Evolutionary conservation across 768 basidiomycete genomes (phyloP).

Genomic region (Sporobolomyces phaffii): DNA sequence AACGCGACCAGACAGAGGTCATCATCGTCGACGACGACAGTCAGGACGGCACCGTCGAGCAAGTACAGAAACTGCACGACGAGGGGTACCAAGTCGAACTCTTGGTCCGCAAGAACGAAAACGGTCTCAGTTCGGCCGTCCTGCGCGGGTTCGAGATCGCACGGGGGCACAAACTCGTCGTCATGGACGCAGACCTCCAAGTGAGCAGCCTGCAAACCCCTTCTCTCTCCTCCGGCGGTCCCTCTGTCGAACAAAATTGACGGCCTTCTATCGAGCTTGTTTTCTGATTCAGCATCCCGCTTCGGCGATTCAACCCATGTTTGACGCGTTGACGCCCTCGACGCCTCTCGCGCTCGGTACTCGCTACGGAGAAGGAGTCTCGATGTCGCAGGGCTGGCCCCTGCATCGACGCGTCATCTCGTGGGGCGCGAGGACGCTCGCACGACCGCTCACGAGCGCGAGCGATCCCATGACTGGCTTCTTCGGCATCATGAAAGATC

Average conservation of each 20-base stretch:
- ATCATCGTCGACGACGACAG: constrained; percentile 43
- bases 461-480: constrained; percentile 44
- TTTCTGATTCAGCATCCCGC: constrained; percentile 41
- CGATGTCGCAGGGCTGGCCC: constrained; percentile 43
- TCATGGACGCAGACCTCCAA: constrained; percentile 44
- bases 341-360: constrained; percentile 42
- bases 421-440: constrained; percentile 41
- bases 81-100: constrained; percentile 41
- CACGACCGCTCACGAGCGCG: constrained; percentile 41
- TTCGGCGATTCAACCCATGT: constrained; percentile 34
- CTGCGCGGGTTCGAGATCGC: constrained; percentile 42
- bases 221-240: no score
- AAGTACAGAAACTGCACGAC: constrained; percentile 31
- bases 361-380: constrained; percentile 41
- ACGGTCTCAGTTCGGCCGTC: constrained; percentile 42
- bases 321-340: constrained; percentile 32
- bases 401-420: constrained; percentile 42
- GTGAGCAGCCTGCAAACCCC: constrained; percentile 4
- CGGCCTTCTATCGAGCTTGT: background rate
- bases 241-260: no score
- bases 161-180: constrained; percentile 37
- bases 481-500: constrained; percentile 42
- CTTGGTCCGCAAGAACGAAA: constrained; percentile 37
- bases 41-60: constrained; percentile 38
- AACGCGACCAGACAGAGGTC: constrained; percentile 35